Evolutionary conservation across 805 yeast species (phyloP).

Genomic region (Scheffersomyces stipitis): DNA sequence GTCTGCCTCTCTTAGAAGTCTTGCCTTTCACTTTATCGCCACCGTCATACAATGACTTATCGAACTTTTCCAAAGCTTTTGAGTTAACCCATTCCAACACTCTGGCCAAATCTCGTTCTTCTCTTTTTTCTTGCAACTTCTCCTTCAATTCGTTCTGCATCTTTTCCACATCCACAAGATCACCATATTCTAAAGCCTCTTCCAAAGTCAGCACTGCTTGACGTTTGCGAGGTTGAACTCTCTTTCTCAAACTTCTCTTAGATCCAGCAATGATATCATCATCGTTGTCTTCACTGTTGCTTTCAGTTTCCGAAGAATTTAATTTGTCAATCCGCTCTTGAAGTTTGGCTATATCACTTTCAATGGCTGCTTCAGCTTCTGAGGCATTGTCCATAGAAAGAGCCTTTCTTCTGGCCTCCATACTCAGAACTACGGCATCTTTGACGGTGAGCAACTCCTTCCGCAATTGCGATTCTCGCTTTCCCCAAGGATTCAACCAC

Average conservation of each 20-base stretch:
- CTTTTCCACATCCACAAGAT: constrained; percentile 22
- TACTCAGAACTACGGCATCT: constrained; percentile 53
- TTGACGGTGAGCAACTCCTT: constrained; percentile 58
- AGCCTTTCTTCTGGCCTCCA: constrained; percentile 58
- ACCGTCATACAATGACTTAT: constrained; percentile 58
- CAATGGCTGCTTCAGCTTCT: constrained; percentile 40
- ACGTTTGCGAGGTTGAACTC: constrained; percentile 31
- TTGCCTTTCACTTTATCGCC: constrained; percentile 33
- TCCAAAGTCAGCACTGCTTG: constrained; percentile 28
- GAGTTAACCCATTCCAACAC: constrained; percentile 65
- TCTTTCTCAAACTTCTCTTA: constrained; percentile 31
- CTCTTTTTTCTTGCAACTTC: constrained; percentile 31
- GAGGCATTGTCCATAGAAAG: constrained; percentile 44
- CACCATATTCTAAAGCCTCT: constrained; percentile 30
- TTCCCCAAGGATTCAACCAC: constrained; percentile 80
- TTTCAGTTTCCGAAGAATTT: constrained; percentile 16
- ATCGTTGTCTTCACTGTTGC: constrained; percentile 35
- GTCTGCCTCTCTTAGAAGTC: constrained; percentile 3
- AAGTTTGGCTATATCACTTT: constrained; percentile 39
- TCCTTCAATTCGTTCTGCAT: constrained; percentile 25
- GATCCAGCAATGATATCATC: constrained; percentile 13
- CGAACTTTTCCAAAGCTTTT: constrained; percentile 51
- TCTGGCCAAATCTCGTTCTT: constrained; percentile 43
- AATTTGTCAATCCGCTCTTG: constrained; percentile 15
- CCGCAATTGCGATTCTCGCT: constrained; percentile 62